Evolutionary conservation across 148 eudicot species (phyloP).

Genomic region (Rhododendron griersonianum): DNA sequence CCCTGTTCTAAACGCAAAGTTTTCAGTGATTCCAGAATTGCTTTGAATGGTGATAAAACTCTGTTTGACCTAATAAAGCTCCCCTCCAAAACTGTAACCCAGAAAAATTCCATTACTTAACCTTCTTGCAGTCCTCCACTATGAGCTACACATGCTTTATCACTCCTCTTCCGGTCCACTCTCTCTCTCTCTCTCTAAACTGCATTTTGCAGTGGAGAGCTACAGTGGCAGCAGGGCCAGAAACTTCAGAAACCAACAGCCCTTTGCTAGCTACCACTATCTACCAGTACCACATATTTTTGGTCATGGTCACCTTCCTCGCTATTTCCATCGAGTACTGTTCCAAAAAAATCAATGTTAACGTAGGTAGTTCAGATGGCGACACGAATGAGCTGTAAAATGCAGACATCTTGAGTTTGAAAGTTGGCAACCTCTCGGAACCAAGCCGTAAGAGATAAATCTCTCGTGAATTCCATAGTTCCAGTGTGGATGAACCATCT

Average conservation of each 20-base stretch:
- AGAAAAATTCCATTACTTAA: background rate
- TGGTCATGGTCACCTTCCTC: background rate
- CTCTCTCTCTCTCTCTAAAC: slow-evolving; percentile 4
- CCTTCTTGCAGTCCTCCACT: background rate
- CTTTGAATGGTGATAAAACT: background rate
- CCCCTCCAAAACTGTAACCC: background rate
- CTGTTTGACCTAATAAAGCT: background rate
- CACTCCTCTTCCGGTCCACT: background rate
- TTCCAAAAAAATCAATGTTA: background rate
- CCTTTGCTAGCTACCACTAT: background rate
- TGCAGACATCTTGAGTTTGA: background rate
- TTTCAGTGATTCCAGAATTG: background rate
- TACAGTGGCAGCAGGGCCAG: slow-evolving; percentile 6
- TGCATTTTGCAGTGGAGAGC: slow-evolving; percentile 2
- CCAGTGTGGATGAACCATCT: background rate
- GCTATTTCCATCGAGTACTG: background rate
- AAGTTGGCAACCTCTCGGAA: background rate
- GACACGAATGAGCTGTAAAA: background rate
- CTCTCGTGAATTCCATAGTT: background rate
- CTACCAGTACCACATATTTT: background rate
- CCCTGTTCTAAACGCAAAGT: background rate
- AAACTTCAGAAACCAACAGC: slow-evolving; percentile 4
- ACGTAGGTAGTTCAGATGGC: background rate
- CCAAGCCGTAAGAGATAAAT: background rate
- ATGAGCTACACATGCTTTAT: background rate